These are phyloP conservation scores for Fusarium camptoceras DNA, from an alignment of 2,329 filamentous ascomycete genomes.

Conservation along the genomic window DNA sequence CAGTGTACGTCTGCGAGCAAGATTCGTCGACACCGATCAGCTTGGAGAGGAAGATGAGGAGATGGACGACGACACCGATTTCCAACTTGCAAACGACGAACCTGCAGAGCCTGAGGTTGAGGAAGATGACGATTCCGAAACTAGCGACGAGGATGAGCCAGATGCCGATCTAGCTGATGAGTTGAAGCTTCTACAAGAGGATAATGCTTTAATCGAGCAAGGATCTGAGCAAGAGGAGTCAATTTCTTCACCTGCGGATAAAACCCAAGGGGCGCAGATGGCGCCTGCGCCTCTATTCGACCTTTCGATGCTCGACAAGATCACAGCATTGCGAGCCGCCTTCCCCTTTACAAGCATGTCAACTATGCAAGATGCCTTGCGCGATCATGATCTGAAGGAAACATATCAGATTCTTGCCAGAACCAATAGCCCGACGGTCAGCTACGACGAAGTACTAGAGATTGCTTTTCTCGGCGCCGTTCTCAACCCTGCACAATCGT, in stretches of 20 bases:
- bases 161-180: conserved; percentile 38
- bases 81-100: conserved; percentile 3
- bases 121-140: conserved; percentile 32
- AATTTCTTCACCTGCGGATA: conserved; percentile 4
- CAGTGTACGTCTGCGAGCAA: conserved; percentile 34
- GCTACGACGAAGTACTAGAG: conserved; percentile 52
- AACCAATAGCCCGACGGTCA: conserved; percentile 49
- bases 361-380: conserved; percentile 53
- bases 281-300: conserved; percentile 9
- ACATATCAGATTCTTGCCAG: conserved; percentile 54
- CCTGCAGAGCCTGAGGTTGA: conserved; percentile 15
- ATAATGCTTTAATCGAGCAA: conserved; percentile 33
- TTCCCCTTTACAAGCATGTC: conserved; percentile 57
- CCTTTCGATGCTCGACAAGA: conserved; percentile 48
- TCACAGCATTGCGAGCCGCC: conserved; percentile 54
- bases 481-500: neutral
- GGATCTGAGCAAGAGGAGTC: conserved; percentile 7
- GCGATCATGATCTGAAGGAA: conserved; percentile 50
- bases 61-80: conserved; percentile 48
- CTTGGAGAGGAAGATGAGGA: conserved; percentile 31
- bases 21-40: conserved; percentile 41
- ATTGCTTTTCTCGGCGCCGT: conserved; percentile 36
- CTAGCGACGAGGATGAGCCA: conserved; percentile 26
- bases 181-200: conserved; percentile 40
- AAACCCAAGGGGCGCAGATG: neutral